Conservation (phyloP, 1,284 basidiomycete genomes). For the Sanghuangporus sanghuang region DNA sequence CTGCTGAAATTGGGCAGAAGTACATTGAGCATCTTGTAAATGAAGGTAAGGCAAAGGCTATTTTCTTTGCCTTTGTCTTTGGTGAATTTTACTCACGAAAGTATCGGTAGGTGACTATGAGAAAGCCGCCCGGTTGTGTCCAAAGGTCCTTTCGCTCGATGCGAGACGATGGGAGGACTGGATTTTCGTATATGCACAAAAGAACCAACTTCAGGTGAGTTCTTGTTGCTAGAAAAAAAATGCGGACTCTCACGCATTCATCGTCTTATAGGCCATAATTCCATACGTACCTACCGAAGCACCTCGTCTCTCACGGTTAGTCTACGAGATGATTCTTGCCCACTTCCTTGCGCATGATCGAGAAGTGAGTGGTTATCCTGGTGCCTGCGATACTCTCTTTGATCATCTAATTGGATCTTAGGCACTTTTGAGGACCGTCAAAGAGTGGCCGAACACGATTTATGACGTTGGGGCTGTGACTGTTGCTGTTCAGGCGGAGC, state of each 20-base stretch:
- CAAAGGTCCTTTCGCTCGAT: constrained; percentile 82
- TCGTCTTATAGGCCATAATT: constrained; percentile 63
- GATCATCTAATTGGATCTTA: constrained; percentile 26
- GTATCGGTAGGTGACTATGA: constrained; percentile 58
- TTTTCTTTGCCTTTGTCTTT: neutral
- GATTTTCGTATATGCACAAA: constrained; percentile 89
- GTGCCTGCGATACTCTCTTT: neutral
- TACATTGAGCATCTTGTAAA: constrained; percentile 79
- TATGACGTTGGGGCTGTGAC: constrained; percentile 89
- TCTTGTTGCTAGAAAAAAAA: neutral
- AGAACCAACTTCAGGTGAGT: constrained; percentile 71
- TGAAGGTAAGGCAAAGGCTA: constrained; percentile 47
- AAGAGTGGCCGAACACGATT: constrained; percentile 86
- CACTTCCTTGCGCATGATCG: constrained; percentile 81
- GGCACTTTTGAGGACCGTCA: constrained; percentile 75
- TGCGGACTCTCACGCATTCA: neutral
- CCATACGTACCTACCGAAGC: constrained; percentile 83
- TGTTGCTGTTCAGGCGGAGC: constrained; percentile 78
- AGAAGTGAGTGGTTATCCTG: constrained; percentile 39
- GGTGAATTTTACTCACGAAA: neutral
- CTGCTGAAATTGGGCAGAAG: constrained; percentile 73
- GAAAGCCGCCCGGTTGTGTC: constrained; percentile 82
- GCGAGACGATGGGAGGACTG: constrained; percentile 88
- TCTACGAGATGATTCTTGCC: constrained; percentile 94
- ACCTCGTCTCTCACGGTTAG: constrained; percentile 76